Evolutionary conservation across 371 early-diverging fungal genomes (phyloP).

Genomic region (Rhizopus arrhizus): DNA sequence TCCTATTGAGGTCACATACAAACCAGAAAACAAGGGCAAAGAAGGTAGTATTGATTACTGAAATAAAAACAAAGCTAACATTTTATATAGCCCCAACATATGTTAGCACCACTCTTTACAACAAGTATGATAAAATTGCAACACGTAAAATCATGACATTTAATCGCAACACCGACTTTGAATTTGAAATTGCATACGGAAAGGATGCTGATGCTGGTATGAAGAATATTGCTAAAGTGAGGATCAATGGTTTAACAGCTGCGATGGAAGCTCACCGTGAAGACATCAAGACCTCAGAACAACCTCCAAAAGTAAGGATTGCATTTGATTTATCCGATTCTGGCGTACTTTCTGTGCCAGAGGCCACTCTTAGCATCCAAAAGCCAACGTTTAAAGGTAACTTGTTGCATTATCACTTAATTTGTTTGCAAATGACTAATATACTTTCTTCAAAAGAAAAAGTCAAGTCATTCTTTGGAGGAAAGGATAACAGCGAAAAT

Average conservation of each 20-base stretch:
- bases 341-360: constrained; percentile 64
- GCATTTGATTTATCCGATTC: constrained; percentile 72
- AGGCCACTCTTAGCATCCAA: constrained; percentile 57
- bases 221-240: constrained; percentile 62
- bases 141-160: constrained; percentile 85
- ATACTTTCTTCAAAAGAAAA: constrained; percentile 43
- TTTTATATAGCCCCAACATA: constrained; percentile 5
- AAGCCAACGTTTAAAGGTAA: constrained; percentile 51
- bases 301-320: constrained; percentile 81
- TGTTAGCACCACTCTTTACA: constrained; percentile 61
- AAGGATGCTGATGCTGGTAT: constrained; percentile 32
- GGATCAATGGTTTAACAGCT: constrained; percentile 71
- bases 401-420: not conserved
- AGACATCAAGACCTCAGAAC: constrained; percentile 47
- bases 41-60: constrained; percentile 30
- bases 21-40: constrained; percentile 55
- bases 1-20: constrained; percentile 78
- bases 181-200: constrained; percentile 71
- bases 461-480: constrained; percentile 79
- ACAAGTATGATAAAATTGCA: constrained; percentile 67
- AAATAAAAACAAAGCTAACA: constrained; percentile 9
- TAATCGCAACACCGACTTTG: constrained; percentile 79
- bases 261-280: constrained; percentile 70
- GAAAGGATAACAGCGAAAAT: constrained; percentile 39
- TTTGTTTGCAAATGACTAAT: not conserved